Evolutionary conservation across 2,329 filamentous ascomycete species (phyloP).

Genomic region (Calycina herbarum): DNA sequence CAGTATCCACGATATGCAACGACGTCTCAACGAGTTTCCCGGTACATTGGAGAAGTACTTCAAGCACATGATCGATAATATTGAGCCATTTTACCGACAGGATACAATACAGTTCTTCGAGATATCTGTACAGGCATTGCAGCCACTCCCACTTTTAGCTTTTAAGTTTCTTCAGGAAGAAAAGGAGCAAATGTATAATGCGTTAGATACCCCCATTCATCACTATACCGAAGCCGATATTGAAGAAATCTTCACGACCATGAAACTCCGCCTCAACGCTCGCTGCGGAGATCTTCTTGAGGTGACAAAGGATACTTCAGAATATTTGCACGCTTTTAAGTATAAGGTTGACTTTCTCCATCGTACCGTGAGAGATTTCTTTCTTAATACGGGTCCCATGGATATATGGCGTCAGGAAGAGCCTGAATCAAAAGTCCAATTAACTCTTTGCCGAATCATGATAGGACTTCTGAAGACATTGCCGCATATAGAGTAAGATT

Average conservation of each 20-base stretch:
- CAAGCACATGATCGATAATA: conserved; percentile 23
- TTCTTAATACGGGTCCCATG: background rate
- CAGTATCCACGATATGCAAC: conserved; percentile 22
- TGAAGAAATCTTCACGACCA: background rate
- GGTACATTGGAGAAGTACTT: conserved; percentile 28
- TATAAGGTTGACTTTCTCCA: conserved; percentile 6
- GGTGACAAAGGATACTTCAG: background rate
- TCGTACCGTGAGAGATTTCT: conserved; percentile 6
- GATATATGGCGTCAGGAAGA: background rate
- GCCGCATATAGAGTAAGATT: too few relatives aligned
- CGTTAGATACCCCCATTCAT: background rate
- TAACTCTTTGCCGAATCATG: background rate
- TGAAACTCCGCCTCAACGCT: background rate
- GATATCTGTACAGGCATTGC: background rate
- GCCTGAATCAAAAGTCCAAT: background rate
- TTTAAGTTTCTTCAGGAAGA: conserved; percentile 1
- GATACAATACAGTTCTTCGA: background rate
- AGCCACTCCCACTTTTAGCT: background rate
- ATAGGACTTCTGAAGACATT: background rate
- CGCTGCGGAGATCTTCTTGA: conserved; percentile 4
- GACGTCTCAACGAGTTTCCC: conserved; percentile 25
- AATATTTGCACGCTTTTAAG: background rate
- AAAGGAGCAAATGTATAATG: background rate
- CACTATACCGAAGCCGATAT: background rate
- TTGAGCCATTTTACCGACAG: background rate